Percentiles rank a stretch among this genome's conserved stretches.
Conservation (phyloP, 768 basidiomycete species). For the Lepiota venenata region DNA sequence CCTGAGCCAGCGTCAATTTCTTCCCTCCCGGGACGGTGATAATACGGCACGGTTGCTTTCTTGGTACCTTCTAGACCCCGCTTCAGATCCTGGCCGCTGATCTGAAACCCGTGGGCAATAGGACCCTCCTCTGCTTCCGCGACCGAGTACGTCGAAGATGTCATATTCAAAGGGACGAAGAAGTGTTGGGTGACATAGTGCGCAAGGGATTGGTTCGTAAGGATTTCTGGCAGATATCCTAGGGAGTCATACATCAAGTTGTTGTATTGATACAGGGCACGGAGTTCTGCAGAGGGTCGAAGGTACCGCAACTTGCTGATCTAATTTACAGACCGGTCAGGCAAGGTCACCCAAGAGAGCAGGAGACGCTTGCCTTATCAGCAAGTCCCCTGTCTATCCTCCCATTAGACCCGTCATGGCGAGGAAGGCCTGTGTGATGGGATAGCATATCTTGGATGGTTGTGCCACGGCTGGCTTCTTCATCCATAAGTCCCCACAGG, state of each 20-base stretch:
- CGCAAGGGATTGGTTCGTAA: constrained; percentile 37
- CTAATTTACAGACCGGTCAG: constrained; percentile 16
- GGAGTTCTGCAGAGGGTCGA: constrained; percentile 35
- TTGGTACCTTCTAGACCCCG: constrained; percentile 26
- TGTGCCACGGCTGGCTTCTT: constrained; percentile 27
- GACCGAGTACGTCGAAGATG: constrained; percentile 35
- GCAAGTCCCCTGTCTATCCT: constrained; percentile 25
- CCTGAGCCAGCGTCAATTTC: constrained; percentile 37
- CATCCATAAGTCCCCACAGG: constrained; percentile 33
- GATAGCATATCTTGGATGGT: constrained; percentile 38
- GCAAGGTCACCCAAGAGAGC: not conserved
- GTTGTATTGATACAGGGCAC: constrained; percentile 42
- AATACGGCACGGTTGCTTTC: constrained; percentile 34
- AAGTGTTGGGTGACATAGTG: constrained; percentile 35
- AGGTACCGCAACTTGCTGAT: constrained; percentile 33
- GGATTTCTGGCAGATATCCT: constrained; percentile 32
- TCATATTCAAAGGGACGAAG: constrained; percentile 36
- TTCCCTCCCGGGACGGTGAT: constrained; percentile 35
- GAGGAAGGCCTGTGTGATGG: constrained; percentile 40
- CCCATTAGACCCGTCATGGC: constrained; percentile 35
- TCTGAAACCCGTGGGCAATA: constrained; percentile 32
- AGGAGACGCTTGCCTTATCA: constrained; percentile 26
- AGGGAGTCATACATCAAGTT: constrained; percentile 42
- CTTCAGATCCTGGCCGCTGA: constrained; percentile 28
- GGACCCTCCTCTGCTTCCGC: constrained; percentile 27